phyloP scores from a whole-genome alignment of 768 basidiomycete genomes.

The Hypsizygus marmoreus region DNA sequence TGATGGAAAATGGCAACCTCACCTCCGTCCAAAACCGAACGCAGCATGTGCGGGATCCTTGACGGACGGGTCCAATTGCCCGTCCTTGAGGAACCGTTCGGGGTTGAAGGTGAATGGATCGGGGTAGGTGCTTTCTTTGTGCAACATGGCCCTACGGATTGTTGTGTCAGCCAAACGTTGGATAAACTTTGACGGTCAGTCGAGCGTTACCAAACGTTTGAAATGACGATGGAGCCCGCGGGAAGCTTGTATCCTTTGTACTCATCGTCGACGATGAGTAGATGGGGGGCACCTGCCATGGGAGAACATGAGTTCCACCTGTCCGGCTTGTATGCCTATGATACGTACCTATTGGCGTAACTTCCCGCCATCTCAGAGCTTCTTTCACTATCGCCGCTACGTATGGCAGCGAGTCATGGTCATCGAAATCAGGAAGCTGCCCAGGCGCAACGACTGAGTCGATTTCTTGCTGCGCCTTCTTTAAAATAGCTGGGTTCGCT shows the following conservation, averaged over 20 bases:
- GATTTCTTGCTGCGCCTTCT: constrained; percentile 32
- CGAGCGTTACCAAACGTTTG: constrained; percentile 35
- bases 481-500: constrained; percentile 26
- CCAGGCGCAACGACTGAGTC: constrained; percentile 27
- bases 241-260: constrained; percentile 40
- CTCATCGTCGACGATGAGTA: constrained; percentile 28
- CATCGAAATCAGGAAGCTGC: constrained; percentile 32
- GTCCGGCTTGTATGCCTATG: neutral
- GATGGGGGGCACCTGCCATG: constrained; percentile 32
- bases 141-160: constrained; percentile 34
- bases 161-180: too few relatives aligned
- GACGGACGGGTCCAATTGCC: constrained; percentile 16
- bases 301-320: neutral
- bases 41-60: constrained; percentile 18
- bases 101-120: constrained; percentile 36
- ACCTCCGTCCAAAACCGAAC: constrained; percentile 29
- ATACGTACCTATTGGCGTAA: constrained; percentile 24
- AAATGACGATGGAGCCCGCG: constrained; percentile 27
- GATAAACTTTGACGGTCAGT: too few relatives aligned
- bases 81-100: constrained; percentile 37
- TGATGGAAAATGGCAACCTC: neutral
- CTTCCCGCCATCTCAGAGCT: constrained; percentile 28
- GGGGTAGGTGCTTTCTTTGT: constrained; percentile 32
- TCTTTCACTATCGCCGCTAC: constrained; percentile 35
- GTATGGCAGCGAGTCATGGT: constrained; percentile 30